Base-by-base conservation (phyloP, 306 rosid genomes). In the Vicia faba region DNA sequence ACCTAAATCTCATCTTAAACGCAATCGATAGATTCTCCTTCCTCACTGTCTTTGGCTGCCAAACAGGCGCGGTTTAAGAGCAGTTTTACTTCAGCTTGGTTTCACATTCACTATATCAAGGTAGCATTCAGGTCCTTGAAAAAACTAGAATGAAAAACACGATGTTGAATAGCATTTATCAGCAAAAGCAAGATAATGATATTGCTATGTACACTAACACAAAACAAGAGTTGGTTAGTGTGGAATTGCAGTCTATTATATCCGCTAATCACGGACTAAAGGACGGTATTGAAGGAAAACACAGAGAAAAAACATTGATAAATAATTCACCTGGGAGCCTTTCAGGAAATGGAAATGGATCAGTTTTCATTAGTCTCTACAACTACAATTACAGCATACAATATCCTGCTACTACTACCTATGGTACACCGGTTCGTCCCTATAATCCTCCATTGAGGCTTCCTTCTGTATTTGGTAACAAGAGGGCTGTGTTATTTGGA, bases 401-500 rank as follows among this genome's bases (percentile, higher is more conserved):
- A 11, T 15, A 14, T 26, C 29, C 58, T 46, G 9, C 57, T 46
- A 15, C 57, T 46, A 15, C 57, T 28, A 15, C 44, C 2, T 29
- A 14, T 5, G 39, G 46, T 11, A 10, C 25, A 39, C 68, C 14
- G 18, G 7, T 56, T 23, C 73, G n/a, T 18, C 39, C 9, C 20
- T 7, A 12, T 36, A 50, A 49, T 50, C 64, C 64, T 25, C 39
- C 70, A 1, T 16, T 58, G 38, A 58, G 41, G 0, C 63, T 68
- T 70, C 33, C 81, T 71, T 57, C 77, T 39, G 12, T 77, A 20
- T 48, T 16, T 58, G 73, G 81, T 55, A 72, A 71, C 65, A 78
- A 78, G 60, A 78, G 78, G 19, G 78, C 81, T n/a, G 70, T 78
- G 38, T 39, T 78, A 51, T 43, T 78, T 66, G 81, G 81, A 11